Evolutionary conservation across 1,284 basidiomycete genomes (phyloP).

Genomic region (Apiotrichum laibachii): DNA sequence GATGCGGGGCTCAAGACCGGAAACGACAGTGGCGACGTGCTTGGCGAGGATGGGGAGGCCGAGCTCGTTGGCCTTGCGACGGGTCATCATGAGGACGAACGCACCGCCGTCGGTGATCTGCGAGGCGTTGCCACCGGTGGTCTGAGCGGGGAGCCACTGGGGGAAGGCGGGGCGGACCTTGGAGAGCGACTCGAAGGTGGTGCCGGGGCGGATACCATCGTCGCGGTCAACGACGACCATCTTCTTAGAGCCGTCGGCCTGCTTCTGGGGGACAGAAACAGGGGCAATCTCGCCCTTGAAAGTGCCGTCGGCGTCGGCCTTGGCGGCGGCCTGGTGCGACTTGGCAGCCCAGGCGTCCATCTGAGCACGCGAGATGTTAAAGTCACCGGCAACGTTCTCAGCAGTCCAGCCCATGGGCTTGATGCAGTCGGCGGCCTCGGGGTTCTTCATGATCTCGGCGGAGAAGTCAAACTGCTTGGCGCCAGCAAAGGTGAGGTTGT

Average conservation of each 20-base stretch:
- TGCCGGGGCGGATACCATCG: slow-evolving; percentile 82
- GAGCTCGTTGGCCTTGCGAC: slow-evolving; percentile 76
- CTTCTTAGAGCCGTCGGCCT: slow-evolving; percentile 46
- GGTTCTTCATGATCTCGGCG: slow-evolving; percentile 68
- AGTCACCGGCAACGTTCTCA: slow-evolving; percentile 85
- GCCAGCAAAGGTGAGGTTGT: slow-evolving; percentile 72
- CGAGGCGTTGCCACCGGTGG: slow-evolving; percentile 62
- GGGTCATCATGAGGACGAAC: slow-evolving; percentile 77
- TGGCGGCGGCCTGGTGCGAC: slow-evolving; percentile 74
- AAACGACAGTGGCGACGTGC: slow-evolving; percentile 68
- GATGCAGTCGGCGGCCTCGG: slow-evolving; percentile 84
- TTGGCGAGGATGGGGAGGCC: slow-evolving; percentile 85
- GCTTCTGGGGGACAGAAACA: slow-evolving; percentile 62
- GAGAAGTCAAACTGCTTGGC: slow-evolving; percentile 53
- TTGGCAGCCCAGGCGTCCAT: slow-evolving; percentile 84
- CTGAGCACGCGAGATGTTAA: slow-evolving; percentile 62
- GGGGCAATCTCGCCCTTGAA: slow-evolving; percentile 85
- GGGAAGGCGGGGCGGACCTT: slow-evolving; percentile 86
- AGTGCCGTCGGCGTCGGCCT: slow-evolving; percentile 75
- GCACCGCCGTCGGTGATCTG: slow-evolving; percentile 92
- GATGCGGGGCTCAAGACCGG: slow-evolving; percentile 73
- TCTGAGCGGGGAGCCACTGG: slow-evolving; percentile 60
- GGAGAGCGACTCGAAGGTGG: slow-evolving; percentile 71
- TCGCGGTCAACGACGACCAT: slow-evolving; percentile 76
- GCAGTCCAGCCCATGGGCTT: slow-evolving; percentile 96